A percentile compares a stretch with the other conserved stretches of the same genome.
Conservation (phyloP, 306 rosid species). For the Datisca glomerata region DNA sequence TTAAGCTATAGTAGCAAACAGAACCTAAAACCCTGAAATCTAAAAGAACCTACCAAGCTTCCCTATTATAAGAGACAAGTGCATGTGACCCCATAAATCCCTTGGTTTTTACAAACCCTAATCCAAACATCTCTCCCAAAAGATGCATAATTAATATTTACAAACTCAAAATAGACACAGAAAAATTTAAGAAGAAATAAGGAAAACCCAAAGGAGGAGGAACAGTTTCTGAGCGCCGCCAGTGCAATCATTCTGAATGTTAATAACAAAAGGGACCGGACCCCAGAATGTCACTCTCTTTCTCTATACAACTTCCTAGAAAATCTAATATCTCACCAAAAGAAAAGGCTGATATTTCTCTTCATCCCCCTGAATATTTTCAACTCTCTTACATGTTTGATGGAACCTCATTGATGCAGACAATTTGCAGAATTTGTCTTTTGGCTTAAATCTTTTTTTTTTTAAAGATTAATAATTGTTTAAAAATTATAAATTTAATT, state of each 20-base stretch:
- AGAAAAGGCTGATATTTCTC: too few relatives aligned
- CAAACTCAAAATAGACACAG: neutral
- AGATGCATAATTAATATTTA: too few relatives aligned
- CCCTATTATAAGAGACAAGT: constrained; percentile 38
- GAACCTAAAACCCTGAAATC: constrained; percentile 10
- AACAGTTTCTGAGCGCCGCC: constrained; percentile 89
- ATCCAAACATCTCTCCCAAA: constrained; percentile 2
- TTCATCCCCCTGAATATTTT: too few relatives aligned
- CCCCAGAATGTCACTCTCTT: too few relatives aligned
- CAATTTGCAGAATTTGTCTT: constrained; percentile 1
- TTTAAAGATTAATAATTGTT: too few relatives aligned
- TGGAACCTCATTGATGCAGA: constrained; percentile 23
- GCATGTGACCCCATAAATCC: constrained; percentile 58
- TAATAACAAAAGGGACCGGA: constrained; percentile 31
- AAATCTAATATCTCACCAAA: neutral
- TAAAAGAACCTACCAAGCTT: constrained; percentile 16
- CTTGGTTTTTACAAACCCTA: constrained; percentile 37
- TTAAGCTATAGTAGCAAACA: constrained; percentile 20
- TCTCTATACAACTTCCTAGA: constrained; percentile 28
- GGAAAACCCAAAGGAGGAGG: constrained; percentile 35
- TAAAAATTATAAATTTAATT: too few relatives aligned
- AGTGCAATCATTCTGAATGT: constrained; percentile 63
- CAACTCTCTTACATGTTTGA: constrained; percentile 27
- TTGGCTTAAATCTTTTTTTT: neutral
- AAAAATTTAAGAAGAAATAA: constrained; percentile 3